phyloP scores from a whole-genome alignment of 2,329 filamentous ascomycete genomes.

The Arthrobotrys iridis region DNA sequence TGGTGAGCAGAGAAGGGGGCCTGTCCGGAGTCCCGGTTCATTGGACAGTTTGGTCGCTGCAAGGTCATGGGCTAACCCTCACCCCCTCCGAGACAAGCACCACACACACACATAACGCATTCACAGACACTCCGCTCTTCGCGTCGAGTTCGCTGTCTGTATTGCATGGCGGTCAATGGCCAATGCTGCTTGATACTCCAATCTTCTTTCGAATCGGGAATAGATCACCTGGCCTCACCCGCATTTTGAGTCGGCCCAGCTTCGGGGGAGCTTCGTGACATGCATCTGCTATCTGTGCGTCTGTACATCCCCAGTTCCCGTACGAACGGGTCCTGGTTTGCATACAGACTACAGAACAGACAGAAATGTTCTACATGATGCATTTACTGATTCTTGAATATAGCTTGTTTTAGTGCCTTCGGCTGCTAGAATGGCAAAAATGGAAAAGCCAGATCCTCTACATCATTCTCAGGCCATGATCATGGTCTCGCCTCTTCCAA shows the following conservation, averaged over 20 bases:
- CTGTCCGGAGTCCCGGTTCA: conserved; percentile 12
- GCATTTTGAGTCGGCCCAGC: conserved; percentile 2
- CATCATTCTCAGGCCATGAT: conserved; percentile 33
- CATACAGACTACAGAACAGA: not conserved
- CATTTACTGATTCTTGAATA: conserved; percentile 21
- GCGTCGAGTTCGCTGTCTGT: not conserved
- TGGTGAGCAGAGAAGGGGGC: not conserved
- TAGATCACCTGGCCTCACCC: conserved; percentile 42
- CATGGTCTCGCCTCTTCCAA: conserved; percentile 14
- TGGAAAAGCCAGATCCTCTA: conserved; percentile 6
- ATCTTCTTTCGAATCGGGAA: conserved; percentile 46
- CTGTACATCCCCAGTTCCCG: conserved; percentile 13
- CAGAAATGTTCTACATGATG: conserved; percentile 9
- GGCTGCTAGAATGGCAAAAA: no score
- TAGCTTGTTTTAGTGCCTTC: conserved; percentile 16
- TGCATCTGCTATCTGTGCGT: not conserved
- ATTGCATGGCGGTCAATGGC: not conserved
- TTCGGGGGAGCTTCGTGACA: not conserved
- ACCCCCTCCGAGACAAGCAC: conserved; percentile 26
- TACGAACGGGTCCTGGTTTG: conserved; percentile 19
- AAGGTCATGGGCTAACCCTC: conserved; percentile 10
- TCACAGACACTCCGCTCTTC: not conserved
- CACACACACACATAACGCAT: not conserved
- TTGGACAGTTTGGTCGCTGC: conserved; percentile 18
- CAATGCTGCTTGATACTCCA: conserved; percentile 12